Evolutionary conservation across 129 eudicot genomes (phyloP), one percentile per base, ranked within the genome.

Genomic region (Flaveria trinervia): DNA sequence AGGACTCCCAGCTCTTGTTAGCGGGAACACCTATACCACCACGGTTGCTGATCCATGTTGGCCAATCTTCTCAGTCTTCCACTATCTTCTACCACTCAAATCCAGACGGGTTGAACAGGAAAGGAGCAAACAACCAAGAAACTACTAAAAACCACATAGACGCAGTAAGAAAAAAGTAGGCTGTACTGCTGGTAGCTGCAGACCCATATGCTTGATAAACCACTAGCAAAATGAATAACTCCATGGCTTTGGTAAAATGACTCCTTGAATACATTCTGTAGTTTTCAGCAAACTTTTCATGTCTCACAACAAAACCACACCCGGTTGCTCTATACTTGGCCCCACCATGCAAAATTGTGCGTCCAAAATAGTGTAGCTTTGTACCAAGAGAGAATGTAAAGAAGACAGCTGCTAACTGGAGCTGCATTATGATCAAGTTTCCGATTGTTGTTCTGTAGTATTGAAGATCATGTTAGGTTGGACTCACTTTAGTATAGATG

Each of bases 1-100:
- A 95, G 1, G 99, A 95, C 54, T 95, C 99, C 99, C 99, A 95
- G 65, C 99, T 95, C 87, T 91, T 95, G 80, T 80, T 85, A 56
- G 99, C 97, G 1, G 99, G 97, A 65, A 95, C 96, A 45, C 99
- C 99, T 71, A 95, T 89, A 1, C 99, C 99, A 3, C 99, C 99
- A 16, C 71, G 88, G 75, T 84, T 91, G 60, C 87, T 87, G 45
- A 95, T 95, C 99, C 99, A 95, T 75, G 93, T 95, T 30, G 85
- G 73, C 99, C 99, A 95, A 66, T 95, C 99, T 56, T 95, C 99
- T 82, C 88, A 88, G 70, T 95, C 99, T 65, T 95, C 99, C 39
- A 91, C 97, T 66, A 95, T 91, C 86, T 95, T 95, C 77, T 89
- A 97, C 99, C 99, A 95, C 78, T 91, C 99, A 18, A 95, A 95